Conservation (phyloP, 345 rosid genomes). For the Nephelium lappaceum region DNA sequence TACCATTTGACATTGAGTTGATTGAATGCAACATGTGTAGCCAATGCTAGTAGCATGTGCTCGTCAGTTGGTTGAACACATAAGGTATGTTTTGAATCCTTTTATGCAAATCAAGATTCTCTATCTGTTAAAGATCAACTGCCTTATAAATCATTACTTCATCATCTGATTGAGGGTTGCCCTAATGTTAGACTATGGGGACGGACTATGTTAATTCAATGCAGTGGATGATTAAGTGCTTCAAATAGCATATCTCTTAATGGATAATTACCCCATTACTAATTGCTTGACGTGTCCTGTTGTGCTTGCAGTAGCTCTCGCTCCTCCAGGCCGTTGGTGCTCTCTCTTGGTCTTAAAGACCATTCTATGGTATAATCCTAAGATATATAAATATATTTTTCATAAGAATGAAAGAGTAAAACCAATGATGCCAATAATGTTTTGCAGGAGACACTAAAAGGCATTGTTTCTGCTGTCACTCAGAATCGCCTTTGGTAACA, state of each 20-base stretch:
- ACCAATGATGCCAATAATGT: not conserved
- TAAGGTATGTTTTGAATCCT: slow-evolving; percentile 51
- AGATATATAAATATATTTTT: not conserved
- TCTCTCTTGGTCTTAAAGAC: slow-evolving; percentile 90
- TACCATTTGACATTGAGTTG: slow-evolving; percentile 14
- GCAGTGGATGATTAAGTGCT: not conserved
- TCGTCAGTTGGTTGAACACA: slow-evolving; percentile 80
- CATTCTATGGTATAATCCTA: slow-evolving; percentile 61
- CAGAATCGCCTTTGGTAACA: slow-evolving; percentile 74
- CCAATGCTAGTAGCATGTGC: slow-evolving; percentile 84
- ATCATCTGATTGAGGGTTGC: not conserved
- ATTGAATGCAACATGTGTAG: slow-evolving; percentile 41
- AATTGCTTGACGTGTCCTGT: not conserved
- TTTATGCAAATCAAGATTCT: not conserved
- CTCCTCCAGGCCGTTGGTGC: slow-evolving; percentile 66
- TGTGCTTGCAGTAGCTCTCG: slow-evolving; percentile 49
- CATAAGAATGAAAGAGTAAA: not conserved
- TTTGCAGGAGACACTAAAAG: slow-evolving; percentile 80
- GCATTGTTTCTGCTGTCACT: slow-evolving; percentile 62
- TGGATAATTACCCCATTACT: not conserved
- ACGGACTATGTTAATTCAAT: not conserved
- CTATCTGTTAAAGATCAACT: not conserved
- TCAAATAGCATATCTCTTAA: not conserved
- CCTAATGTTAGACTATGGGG: not conserved
- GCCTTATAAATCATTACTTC: not conserved